Base-by-base conservation (phyloP, 2,329 filamentous ascomycete genomes). In the Ceratocystis ficicola region DNA sequence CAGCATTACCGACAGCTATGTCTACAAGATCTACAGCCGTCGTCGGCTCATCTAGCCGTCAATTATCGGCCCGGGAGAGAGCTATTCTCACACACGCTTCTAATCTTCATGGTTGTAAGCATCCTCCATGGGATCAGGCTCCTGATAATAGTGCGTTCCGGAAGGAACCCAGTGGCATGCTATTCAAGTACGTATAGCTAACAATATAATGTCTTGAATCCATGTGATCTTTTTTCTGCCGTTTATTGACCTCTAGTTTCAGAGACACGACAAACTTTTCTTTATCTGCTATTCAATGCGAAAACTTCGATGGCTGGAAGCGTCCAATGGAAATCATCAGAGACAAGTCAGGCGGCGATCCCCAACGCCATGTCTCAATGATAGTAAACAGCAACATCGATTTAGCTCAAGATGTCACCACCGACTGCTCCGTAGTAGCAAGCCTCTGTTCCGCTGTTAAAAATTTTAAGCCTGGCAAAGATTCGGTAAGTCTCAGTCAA, bases 341-440 rank as follows among this genome's bases (percentile, higher is more conserved):
- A 25, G 48, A 28, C 30, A 68, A 68, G 25, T 61, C 65, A 10
- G 52, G 50, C 12, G 20, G 44, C 3, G 50, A n/a, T 7, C n/a
- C 17, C 6, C n/a, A 17, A 74, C 15, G 66, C 79, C 15, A 76
- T 82, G 15, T 89, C 89, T 76, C 82, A 10, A 89, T 89, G 84
- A 75, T 77, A 60, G 78, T 81, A 17, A 75, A 76, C 5, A 76
- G 79, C 7, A 80, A 82, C 15, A 85, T 89, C 68, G 93, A 99
- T 74, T 81, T 99, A 6, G 91, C 96, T 2, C 94, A 99, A 75
- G 94, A 99, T 75, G 86, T 95, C 67, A 92, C 93, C 4, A 95
- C 93, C 0, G 94, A 99, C 74, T 99, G 94, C 73, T 97, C 94
- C 1, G 93, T 99, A 2, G 93, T 99, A 32, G 94, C 94, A 17